Evolutionary conservation across 495 filamentous ascomycete genomes (phyloP), one percentile per base, ranked within the genome.

Genomic region (Tuber indicum): DNA sequence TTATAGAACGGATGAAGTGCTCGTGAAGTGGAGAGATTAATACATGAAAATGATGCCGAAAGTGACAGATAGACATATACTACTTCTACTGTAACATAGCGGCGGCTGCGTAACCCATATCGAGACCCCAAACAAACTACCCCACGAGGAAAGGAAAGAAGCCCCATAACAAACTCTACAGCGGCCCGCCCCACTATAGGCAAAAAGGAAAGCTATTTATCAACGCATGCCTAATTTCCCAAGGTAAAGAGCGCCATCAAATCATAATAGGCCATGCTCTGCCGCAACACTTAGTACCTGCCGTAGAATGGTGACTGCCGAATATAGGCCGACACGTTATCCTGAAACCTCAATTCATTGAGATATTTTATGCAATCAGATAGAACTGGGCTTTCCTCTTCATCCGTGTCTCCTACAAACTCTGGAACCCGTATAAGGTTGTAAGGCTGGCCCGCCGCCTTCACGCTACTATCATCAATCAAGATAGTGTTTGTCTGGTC

Each of bases 21-120:
- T 91, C 79, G 91, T 98, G 45, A 91, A 93, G 84, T 98, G 95
- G 95, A 89, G 95, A 84, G 91, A 94, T 81, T 93, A 84, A 89
- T 72, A 44, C 45, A 74, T 43, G 45, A 4, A n/a, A 43, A n/a
- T 8, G 36, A 23, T 17, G 32, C 36, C 45, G 10, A 36, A 66
- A 66, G 26, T 17, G 26, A 14, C 16, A 16, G 58, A 66, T 66
- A 66, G 26, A 36, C 17, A 36, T 17, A 66, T 66, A 36, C 58
- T 36, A 66, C 32, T 36, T 66, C 26, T 12, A 66, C 58, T 36
- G 58, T 14, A 66, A 66, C 14, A 26, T 17, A 14, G 26, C 26
- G 1, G 16, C 14, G 58, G 58, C 14, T 36, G n/a, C 26, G 5
- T 19, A 66, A 36, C 58, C 10, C 10, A 36, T 32, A 36, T 36